Percentiles rank a stretch among this genome's conserved stretches.
Evolutionary conservation across 495 filamentous ascomycete genomes (phyloP).

Genomic region (Cenococcum geophilum): DNA sequence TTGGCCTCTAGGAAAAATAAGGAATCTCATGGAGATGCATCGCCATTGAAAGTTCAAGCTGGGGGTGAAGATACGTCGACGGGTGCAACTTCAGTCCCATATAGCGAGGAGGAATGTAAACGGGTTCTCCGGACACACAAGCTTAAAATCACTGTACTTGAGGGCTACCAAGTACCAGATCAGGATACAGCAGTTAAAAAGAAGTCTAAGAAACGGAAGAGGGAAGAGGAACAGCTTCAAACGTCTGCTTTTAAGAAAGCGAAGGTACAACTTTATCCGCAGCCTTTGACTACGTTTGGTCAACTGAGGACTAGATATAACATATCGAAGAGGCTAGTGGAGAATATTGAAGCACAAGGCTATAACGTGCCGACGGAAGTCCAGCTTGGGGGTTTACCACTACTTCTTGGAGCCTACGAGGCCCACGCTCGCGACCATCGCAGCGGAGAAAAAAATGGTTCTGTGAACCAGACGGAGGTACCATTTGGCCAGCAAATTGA

Average conservation of each 20-base stretch:
- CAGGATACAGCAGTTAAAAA: not conserved
- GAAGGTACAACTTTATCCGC: slow-evolving; percentile 58
- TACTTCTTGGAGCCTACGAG: slow-evolving; percentile 55
- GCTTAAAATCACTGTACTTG: slow-evolving; percentile 73
- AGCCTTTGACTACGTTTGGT: slow-evolving; percentile 71
- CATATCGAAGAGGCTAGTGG: slow-evolving; percentile 61
- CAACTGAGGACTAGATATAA: slow-evolving; percentile 64
- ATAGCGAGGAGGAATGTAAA: slow-evolving; percentile 61
- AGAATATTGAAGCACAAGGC: slow-evolving; percentile 76
- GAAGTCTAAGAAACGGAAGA: slow-evolving; percentile 23
- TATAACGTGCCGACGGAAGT: slow-evolving; percentile 88
- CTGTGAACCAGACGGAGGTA: not conserved
- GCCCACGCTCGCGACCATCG: slow-evolving; percentile 32
- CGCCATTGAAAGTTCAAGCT: not conserved
- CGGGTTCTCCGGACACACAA: slow-evolving; percentile 75
- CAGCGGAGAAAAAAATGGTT: not conserved
- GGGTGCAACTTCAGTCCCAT: slow-evolving; percentile 9
- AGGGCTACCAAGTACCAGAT: slow-evolving; percentile 23
- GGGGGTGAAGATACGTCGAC: slow-evolving; percentile 7
- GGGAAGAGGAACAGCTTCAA: slow-evolving; percentile 38
- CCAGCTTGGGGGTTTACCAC: slow-evolving; percentile 76
- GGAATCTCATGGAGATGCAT: not conserved
- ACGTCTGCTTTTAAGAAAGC: slow-evolving; percentile 46
- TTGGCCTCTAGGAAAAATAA: not conserved
- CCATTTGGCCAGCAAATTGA: slow-evolving; percentile 44